These are phyloP conservation scores for Linum usitatissimum DNA, from an alignment of 345 rosid species.

Conservation along the genomic window DNA sequence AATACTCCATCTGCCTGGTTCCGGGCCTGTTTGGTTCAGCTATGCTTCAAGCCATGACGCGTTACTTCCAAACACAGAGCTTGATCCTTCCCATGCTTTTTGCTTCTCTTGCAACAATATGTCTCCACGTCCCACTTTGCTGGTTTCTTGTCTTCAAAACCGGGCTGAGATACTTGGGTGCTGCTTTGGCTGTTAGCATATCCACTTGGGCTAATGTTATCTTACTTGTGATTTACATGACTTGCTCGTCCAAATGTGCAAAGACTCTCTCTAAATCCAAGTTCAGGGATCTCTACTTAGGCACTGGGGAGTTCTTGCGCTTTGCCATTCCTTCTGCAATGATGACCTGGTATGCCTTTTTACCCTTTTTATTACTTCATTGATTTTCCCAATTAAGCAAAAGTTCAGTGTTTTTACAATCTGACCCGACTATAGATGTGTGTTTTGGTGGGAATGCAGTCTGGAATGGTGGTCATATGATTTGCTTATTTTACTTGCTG, in stretches of 20 bases:
- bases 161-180: conserved; percentile 24
- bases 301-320: conserved; percentile 6
- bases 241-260: conserved; percentile 19
- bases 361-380: background rate
- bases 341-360: conserved; percentile 41
- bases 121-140: conserved; percentile 31
- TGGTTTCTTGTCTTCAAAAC: conserved; percentile 37
- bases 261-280: conserved; percentile 3
- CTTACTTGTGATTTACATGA: conserved; percentile 28
- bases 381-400: background rate
- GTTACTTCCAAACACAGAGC: conserved; percentile 38
- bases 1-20: conserved; percentile 32
- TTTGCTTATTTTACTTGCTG: conserved; percentile 35
- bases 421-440: background rate
- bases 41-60: conserved; percentile 30
- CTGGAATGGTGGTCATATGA: conserved; percentile 53
- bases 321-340: conserved; percentile 35
- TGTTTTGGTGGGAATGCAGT: conserved; percentile 18
- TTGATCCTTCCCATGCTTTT: conserved; percentile 31
- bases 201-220: conserved; percentile 32
- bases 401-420: background rate
- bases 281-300: conserved; percentile 2
- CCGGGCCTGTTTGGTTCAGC: conserved; percentile 36
- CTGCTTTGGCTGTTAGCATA: conserved; percentile 27
- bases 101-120: conserved; percentile 27